Evolutionary conservation across 2,329 filamentous ascomycete genomes (phyloP), one percentile per base, ranked within the genome.

Genomic region (Scytalidium lignicola): DNA sequence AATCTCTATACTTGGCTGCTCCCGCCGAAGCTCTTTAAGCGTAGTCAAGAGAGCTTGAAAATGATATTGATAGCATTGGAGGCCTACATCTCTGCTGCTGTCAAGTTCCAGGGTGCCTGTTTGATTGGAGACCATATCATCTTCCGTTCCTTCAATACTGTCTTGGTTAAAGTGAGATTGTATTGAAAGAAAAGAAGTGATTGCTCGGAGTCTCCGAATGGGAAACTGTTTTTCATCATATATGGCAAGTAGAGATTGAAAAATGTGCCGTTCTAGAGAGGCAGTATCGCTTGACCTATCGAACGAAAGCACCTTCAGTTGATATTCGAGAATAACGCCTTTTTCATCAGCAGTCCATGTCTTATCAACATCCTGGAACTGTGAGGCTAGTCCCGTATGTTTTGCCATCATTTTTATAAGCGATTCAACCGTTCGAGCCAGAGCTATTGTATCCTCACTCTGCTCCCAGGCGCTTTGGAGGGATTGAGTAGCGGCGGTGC

Each of bases 321-420:
- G 70, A 57, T 85, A 77, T 54, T 86, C 81, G 17, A 86, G 67
- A 1, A 80, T 76, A 2, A 80, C 78, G 8, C 78, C 44, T 74
- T 75, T 51, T 75, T 78, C 63, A 79, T 78, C 5, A 63, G 54
- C 41, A 74, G 78, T 51, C 62, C 62, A 65, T 3, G 53, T 48
- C n/a, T 54, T 47, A 15, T 58, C 50, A 17, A 54, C 18, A n/a
- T 58, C 43, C 12, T 50, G 48, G 0, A 72, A 65, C 6, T 83
- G 62, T 41, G 76, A 70, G 48, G 74, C 74, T 1, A 75, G 75
- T 74, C 79, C 79, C 46, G 84, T 78, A 41, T 76, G 75, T n/a
- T 73, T 76, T 46, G 71, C 70, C 49, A 77, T 78, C 15, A 85
- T 70, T 54, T 81, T 83, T 22, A 83, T 72, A 45, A 86, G 74